These are phyloP conservation scores for Vaccinium macrocarpon DNA, from an alignment of 148 eudicot species.

Conservation along the genomic window DNA sequence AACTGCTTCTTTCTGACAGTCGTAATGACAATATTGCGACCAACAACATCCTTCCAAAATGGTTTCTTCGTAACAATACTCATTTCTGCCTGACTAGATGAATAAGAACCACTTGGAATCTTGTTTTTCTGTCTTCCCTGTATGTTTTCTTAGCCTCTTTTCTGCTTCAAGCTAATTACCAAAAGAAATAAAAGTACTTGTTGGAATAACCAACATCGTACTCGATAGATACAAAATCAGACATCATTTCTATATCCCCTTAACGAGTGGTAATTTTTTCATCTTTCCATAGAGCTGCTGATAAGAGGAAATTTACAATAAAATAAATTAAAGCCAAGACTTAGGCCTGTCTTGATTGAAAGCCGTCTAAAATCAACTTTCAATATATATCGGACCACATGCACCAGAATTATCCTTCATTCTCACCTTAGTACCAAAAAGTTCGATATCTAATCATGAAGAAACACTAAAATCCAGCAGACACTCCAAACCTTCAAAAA, in stretches of 20 bases:
- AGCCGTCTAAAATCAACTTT: not conserved
- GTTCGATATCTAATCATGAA: not conserved
- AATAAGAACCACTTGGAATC: not conserved
- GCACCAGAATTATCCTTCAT: not conserved
- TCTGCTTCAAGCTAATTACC: not conserved
- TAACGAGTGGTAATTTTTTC: not conserved
- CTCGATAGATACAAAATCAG: not conserved
- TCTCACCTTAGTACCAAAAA: not conserved
- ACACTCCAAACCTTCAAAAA: not conserved
- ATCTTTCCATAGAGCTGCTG: not conserved
- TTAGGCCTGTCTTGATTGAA: not conserved
- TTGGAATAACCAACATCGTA: not conserved
- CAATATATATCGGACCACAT: too few species aligned
- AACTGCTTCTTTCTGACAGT: constrained; percentile 2
- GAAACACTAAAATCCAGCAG: not conserved
- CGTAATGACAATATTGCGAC: not conserved
- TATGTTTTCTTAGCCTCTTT: not conserved
- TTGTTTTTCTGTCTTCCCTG: not conserved
- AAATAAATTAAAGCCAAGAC: not conserved
- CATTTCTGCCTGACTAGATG: not conserved
- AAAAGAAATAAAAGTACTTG: not conserved
- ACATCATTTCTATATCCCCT: not conserved
- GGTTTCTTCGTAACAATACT: not conserved
- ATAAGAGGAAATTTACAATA: not conserved
- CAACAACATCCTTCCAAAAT: not conserved